Conservation (phyloP, 768 basidiomycete species). For the Collybia sp. region DNA sequence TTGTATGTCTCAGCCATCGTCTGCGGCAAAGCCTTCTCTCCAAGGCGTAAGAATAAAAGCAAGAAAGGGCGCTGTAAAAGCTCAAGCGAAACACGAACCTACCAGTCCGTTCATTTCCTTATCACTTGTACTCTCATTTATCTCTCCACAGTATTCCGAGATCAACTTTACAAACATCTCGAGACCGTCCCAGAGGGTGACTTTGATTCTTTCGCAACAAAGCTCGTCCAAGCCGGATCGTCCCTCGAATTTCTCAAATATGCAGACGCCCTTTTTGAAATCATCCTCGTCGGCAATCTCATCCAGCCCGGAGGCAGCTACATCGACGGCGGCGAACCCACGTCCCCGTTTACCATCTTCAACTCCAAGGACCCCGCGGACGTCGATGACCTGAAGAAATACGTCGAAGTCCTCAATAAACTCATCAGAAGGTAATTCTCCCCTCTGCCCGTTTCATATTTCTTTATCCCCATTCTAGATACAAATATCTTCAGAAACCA, state of each 20-base stretch:
- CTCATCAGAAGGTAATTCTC: conserved; percentile 68
- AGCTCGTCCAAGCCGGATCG: conserved; percentile 87
- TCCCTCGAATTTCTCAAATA: conserved; percentile 96
- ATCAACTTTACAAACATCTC: conserved; percentile 88
- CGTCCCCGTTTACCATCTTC: conserved; percentile 86
- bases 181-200: conserved; percentile 77
- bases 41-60: conserved; percentile 92
- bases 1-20: conserved; percentile 92
- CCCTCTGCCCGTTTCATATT: background rate
- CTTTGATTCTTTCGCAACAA: conserved; percentile 77
- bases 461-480: conserved; percentile 43
- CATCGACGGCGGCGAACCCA: conserved; percentile 81
- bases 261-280: conserved; percentile 94
- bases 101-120: conserved; percentile 37
- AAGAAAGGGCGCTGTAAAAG: conserved; percentile 89
- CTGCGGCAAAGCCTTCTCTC: conserved; percentile 82
- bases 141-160: conserved; percentile 70
- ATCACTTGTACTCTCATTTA: conserved; percentile 5
- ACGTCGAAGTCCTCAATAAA: conserved; percentile 92
- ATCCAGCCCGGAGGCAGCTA: conserved; percentile 94
- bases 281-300: conserved; percentile 92
- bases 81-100: conserved; percentile 92
- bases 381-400: conserved; percentile 85
- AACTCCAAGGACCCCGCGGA: conserved; percentile 75
- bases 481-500: conserved; percentile 98